Conservation (phyloP, 1,284 basidiomycete genomes). For the Leccinum subrobustum region DNA sequence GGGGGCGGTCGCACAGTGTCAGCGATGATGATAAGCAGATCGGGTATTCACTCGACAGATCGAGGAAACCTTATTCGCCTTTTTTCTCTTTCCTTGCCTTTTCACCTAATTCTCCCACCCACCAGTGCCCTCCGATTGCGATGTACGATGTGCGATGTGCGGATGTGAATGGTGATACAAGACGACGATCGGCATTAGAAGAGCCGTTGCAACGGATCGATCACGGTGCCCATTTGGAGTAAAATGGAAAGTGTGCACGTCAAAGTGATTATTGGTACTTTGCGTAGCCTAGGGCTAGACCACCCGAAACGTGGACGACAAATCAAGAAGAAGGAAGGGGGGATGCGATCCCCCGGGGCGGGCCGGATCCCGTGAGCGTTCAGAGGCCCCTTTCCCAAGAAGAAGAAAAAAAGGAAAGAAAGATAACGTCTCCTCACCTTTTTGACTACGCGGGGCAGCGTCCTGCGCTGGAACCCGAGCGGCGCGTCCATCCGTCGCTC, state of each 20-base stretch:
- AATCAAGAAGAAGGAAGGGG: not conserved
- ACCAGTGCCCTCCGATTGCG: not conserved
- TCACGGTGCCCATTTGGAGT: conserved; percentile 69
- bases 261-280: not conserved
- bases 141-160: not conserved
- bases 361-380: not conserved
- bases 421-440: conserved; percentile 39
- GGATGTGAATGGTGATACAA: not conserved
- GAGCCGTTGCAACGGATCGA: conserved; percentile 69
- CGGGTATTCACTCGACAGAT: not conserved
- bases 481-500: too few relatives aligned
- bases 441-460: conserved; percentile 67
- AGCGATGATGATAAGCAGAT: not conserved
- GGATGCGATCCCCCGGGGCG: not conserved
- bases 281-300: not conserved
- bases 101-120: not conserved
- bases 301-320: not conserved
- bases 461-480: too few relatives aligned
- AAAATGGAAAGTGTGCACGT: not conserved
- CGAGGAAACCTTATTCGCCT: not conserved
- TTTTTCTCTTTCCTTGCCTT: not conserved
- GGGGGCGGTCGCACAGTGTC: not conserved
- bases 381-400: not conserved
- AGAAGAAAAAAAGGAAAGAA: not conserved
- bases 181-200: conserved; percentile 31